These are phyloP conservation scores for Backusella parvicylindrica DNA, from an alignment of 192 early-diverging fungal species.

Conservation along the genomic window DNA sequence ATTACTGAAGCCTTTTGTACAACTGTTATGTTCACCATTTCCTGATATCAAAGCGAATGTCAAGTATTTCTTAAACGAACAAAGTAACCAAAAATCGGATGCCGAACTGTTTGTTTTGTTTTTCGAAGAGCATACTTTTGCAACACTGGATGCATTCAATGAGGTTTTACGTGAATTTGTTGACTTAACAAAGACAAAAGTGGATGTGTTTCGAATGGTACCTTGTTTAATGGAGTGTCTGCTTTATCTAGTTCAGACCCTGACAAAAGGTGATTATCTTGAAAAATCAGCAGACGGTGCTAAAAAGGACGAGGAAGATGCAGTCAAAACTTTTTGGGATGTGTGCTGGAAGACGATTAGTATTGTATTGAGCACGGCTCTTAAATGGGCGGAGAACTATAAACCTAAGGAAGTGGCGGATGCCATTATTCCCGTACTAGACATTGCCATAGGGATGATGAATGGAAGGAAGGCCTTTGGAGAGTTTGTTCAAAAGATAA, in stretches of 20 bases:
- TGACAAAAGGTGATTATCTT: not conserved
- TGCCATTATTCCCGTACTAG: conserved; percentile 16
- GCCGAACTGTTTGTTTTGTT: not conserved
- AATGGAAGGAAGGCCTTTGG: not conserved
- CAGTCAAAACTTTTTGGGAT: conserved; percentile 19
- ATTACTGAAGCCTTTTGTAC: not conserved
- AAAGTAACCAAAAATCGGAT: not conserved
- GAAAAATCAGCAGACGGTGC: not conserved
- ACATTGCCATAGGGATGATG: conserved; percentile 17
- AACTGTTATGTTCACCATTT: not conserved
- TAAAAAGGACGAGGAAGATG: conserved; percentile 8
- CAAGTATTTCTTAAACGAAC: not conserved
- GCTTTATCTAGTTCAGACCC: not conserved
- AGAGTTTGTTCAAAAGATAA: not conserved
- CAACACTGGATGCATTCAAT: not conserved
- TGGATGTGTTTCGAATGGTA: not conserved
- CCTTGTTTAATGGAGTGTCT: not conserved
- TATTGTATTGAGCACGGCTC: not conserved
- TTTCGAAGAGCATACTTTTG: not conserved
- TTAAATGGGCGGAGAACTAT: conserved; percentile 23
- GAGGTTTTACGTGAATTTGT: not conserved
- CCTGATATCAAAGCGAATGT: not conserved
- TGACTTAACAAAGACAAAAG: not conserved
- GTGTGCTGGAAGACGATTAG: conserved; percentile 14
- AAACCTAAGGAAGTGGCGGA: conserved; percentile 17